Evolutionary conservation across 768 basidiomycete genomes (phyloP).

Genomic region (Butyriboletus loyo): DNA sequence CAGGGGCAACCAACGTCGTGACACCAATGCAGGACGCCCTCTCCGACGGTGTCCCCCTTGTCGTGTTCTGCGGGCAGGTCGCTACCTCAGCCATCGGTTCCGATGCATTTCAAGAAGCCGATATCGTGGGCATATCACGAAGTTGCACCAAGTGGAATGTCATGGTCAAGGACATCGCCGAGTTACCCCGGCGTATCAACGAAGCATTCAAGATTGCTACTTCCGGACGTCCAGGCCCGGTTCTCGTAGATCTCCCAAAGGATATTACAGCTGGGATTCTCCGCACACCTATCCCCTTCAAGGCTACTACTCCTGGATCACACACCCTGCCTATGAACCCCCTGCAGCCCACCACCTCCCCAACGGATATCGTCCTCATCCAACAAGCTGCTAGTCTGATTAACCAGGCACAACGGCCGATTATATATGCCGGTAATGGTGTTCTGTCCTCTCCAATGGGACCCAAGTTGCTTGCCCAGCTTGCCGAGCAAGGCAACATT

Average conservation of each 20-base stretch:
- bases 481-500: constrained; percentile 85
- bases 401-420: constrained; percentile 84
- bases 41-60: constrained; percentile 88
- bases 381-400: constrained; percentile 85
- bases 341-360: constrained; percentile 53
- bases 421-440: constrained; percentile 93
- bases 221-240: constrained; percentile 94
- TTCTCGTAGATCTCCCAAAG: constrained; percentile 98
- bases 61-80: constrained; percentile 98
- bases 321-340: constrained; percentile 75
- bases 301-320: constrained; percentile 80
- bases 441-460: constrained; percentile 80
- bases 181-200: constrained; percentile 93
- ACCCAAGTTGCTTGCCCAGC: constrained; percentile 73
- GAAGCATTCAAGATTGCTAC: constrained; percentile 99
- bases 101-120: constrained; percentile 98
- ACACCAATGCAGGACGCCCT: constrained; percentile 98
- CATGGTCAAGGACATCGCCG: constrained; percentile 96
- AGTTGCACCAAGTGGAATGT: constrained; percentile 99
- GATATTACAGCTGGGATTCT: constrained; percentile 95
- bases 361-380: constrained; percentile 66
- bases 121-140: constrained; percentile 92
- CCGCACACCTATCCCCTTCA: constrained; percentile 79
- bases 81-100: constrained; percentile 99
- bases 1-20: constrained; percentile 96